Percentiles rank a stretch among this genome's conserved stretches.
These are phyloP conservation scores for Xylariaceae sp. DNA, from an alignment of 2,329 filamentous ascomycete species.

Conservation along the genomic window DNA sequence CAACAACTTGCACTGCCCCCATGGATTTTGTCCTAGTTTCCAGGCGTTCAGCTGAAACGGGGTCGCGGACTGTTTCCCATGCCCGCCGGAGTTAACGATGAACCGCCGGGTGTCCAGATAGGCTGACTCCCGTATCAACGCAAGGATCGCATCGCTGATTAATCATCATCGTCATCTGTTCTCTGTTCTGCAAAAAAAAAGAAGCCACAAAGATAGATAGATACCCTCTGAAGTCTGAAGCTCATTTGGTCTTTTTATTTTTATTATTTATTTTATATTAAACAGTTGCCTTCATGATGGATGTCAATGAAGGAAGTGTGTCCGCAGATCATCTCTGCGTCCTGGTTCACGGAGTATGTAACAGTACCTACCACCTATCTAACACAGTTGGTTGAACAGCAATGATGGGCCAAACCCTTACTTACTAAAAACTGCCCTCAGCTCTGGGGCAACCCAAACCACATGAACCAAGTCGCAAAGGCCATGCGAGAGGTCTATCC, in stretches of 20 bases:
- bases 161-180: too few relatives aligned
- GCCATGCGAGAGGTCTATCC: slow-evolving; percentile 56
- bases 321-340: slow-evolving; percentile 69
- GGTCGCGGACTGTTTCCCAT: slow-evolving; percentile 12
- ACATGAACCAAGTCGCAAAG: slow-evolving; percentile 64
- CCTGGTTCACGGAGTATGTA: slow-evolving; percentile 67
- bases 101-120: too few relatives aligned
- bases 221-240: too few relatives aligned
- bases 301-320: slow-evolving; percentile 45
- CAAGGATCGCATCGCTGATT: background rate
- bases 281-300: slow-evolving; percentile 31
- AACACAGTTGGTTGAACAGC: too few relatives aligned
- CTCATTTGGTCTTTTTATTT: too few relatives aligned
- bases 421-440: slow-evolving; percentile 29
- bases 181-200: too few relatives aligned
- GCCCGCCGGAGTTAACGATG: slow-evolving; percentile 14
- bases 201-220: too few relatives aligned
- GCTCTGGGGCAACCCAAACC: slow-evolving; percentile 74
- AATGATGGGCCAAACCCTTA: background rate
- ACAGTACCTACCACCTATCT: too few relatives aligned
- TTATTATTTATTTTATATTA: too few relatives aligned
- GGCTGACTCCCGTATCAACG: background rate
- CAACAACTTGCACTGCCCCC: too few relatives aligned
- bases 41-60: slow-evolving; percentile 7
- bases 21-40: background rate